These are phyloP conservation scores for Tylopilus vinaceipallidus DNA, from an alignment of 768 basidiomycete species.

Conservation along the genomic window DNA sequence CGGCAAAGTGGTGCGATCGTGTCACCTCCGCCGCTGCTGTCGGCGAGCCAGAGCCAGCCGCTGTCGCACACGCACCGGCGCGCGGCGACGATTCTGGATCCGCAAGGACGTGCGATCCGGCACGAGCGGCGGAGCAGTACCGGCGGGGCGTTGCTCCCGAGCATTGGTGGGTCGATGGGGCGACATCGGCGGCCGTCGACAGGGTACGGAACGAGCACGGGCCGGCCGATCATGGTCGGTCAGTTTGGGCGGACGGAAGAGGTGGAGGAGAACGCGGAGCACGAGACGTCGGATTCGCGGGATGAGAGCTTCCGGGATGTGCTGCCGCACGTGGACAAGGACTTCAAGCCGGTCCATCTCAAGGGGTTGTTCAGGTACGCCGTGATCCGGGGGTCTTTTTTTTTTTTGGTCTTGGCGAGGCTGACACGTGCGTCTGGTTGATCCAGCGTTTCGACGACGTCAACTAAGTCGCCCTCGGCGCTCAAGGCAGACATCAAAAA, in stretches of 20 bases:
- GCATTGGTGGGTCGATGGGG: conserved; percentile 56
- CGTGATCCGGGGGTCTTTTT: neutral
- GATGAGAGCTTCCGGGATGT: conserved; percentile 48
- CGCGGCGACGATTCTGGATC: conserved; percentile 76
- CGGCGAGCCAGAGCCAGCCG: conserved; percentile 53
- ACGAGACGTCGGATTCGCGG: conserved; percentile 30
- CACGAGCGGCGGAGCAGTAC: conserved; percentile 81
- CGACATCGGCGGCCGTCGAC: conserved; percentile 72
- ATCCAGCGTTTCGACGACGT: conserved; percentile 91
- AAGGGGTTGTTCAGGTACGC: conserved; percentile 91
- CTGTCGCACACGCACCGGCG: conserved; percentile 62
- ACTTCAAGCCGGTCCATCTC: conserved; percentile 91
- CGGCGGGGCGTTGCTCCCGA: conserved; percentile 53
- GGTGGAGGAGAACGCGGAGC: conserved; percentile 47
- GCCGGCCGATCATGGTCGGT: conserved; percentile 37
- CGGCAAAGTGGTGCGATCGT: conserved; percentile 12
- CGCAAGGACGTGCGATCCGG: conserved; percentile 55
- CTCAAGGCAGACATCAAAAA: conserved; percentile 83
- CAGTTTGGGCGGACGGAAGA: conserved; percentile 52
- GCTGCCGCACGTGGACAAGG: conserved; percentile 58
- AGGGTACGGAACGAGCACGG: conserved; percentile 42
- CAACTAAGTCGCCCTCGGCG: conserved; percentile 77
- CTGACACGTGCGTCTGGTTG: neutral
- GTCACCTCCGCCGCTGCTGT: conserved; percentile 31
- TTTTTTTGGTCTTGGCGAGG: conserved; percentile 3